A percentile compares a stretch with the other conserved stretches of the same genome.
phyloP scores from a whole-genome alignment of 2,329 filamentous ascomycete genomes.

The Xylariaceae sp. region DNA sequence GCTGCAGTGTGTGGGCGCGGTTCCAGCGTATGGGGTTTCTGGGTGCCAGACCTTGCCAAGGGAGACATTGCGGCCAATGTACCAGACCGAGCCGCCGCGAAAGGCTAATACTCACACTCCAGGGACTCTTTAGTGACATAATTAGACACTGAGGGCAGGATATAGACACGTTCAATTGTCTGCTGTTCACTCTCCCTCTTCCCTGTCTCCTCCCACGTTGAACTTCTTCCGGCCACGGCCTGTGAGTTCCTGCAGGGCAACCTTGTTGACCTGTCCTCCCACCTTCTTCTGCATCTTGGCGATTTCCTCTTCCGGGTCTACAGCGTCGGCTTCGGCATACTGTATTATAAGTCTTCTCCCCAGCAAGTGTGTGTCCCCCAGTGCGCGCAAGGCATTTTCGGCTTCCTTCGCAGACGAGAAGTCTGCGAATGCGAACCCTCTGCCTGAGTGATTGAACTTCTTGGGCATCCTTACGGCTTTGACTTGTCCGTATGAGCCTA shows the following conservation, averaged over 20 bases:
- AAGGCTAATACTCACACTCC: conserved; percentile 27
- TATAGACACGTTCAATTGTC: conserved; percentile 27
- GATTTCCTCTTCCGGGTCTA: conserved; percentile 94
- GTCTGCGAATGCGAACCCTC: conserved; percentile 95
- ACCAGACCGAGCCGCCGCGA: conserved; percentile 24
- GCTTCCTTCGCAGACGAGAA: conserved; percentile 91
- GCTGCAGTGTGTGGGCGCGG: conserved; percentile 21
- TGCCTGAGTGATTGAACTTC: conserved; percentile 84
- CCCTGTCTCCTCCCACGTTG: conserved; percentile 72
- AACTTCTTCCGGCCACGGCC: conserved; percentile 83
- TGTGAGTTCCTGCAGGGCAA: conserved; percentile 84
- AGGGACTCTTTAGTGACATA: conserved; percentile 20
- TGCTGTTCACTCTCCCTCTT: conserved; percentile 45
- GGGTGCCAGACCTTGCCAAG: conserved; percentile 19
- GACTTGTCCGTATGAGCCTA: conserved; percentile 87
- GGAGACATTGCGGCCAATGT: conserved; percentile 25
- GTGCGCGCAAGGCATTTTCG: conserved; percentile 81
- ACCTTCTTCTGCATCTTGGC: conserved; percentile 97
- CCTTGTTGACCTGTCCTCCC: conserved; percentile 83
- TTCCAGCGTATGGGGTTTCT: conserved; percentile 8
- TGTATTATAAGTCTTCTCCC: conserved; percentile 87
- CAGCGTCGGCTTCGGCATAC: conserved; percentile 82
- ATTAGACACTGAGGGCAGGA: conserved; percentile 26
- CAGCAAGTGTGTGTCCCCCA: conserved; percentile 89
- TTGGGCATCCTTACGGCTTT: conserved; percentile 90